Evolutionary conservation across 208 protist species (phyloP), one percentile per base, ranked within the genome.

Genomic region (Leishmania martiniquensis): DNA sequence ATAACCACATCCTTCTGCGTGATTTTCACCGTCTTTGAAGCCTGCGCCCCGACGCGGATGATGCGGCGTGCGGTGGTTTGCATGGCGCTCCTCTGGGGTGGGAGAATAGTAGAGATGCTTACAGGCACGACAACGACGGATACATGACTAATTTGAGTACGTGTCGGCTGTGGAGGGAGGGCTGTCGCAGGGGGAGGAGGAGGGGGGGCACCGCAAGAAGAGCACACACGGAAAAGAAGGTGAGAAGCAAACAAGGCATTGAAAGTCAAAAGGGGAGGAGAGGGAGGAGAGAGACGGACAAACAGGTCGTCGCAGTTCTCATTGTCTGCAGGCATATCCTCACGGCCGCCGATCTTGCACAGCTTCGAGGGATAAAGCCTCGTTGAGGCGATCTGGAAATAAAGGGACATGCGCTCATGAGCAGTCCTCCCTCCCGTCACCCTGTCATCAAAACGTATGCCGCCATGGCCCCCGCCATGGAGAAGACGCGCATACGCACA

Each of bases 31-130:
- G 69, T 92, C 67, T 87, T 88, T 51, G 78, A 85, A 69, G 79
- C 84, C 15, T 77, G 77, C 47, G 85, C 83, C 7, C 94, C 94
- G 63, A 97, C 89, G 32, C 86, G 90, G 80, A 97, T 87, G 25
- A 92, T 78, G 47, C 83, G 82, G 2, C 70, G 62, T 25, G 75
- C 37, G 13, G 62, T 75, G 0, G 75, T 9, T 49, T 79, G 80
- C 80, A 84, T 78, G 20, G 32, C 6, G 32, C 29, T 44, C 15
- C 34, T 20, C 42, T 68, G 7, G 17, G 5, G n/a, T 6, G 20
- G 20, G 22, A 13, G 4, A n/a, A 7, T 12, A 25, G n/a, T 4
- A 32, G 20, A 45, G 39, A n/a, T 39, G 29, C 63, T 45, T 68
- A 62, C 4, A 9, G 29, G 13, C 3, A 20, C 22, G 15, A 68